Evolutionary conservation across 257 asterid genomes (phyloP).

Genomic region (Solanum ossicruentum): DNA sequence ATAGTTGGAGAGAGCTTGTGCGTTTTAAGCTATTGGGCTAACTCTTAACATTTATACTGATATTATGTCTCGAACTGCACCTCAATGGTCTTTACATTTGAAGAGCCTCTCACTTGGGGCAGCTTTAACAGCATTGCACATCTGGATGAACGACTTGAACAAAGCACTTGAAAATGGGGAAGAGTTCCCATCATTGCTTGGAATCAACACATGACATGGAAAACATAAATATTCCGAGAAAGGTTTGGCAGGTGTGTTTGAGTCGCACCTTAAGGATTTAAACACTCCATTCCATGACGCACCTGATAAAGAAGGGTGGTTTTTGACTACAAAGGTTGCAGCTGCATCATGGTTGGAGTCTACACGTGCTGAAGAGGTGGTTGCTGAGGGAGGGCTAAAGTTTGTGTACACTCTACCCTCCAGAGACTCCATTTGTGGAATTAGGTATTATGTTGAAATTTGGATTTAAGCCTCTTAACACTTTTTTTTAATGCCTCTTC

Average conservation of each 20-base stretch:
- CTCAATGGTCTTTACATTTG: constrained; percentile 78
- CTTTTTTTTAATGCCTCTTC: no score
- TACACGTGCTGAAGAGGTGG: constrained; percentile 27
- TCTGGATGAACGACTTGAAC: constrained; percentile 73
- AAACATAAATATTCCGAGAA: constrained; percentile 77
- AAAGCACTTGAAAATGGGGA: constrained; percentile 58
- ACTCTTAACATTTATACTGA: constrained; percentile 23
- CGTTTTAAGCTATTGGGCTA: not conserved
- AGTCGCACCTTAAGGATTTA: constrained; percentile 62
- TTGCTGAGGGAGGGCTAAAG: not conserved
- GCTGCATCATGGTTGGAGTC: constrained; percentile 75
- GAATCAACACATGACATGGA: constrained; percentile 91
- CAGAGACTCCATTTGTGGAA: no score
- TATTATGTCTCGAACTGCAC: constrained; percentile 31
- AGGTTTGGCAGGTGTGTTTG: constrained; percentile 57
- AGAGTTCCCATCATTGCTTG: constrained; percentile 75
- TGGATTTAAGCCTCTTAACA: no score
- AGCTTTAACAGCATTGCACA: constrained; percentile 70
- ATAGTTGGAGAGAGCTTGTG: no score
- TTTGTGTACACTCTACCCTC: no score
- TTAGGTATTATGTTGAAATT: no score
- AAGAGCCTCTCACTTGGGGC: constrained; percentile 90
- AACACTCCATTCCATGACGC: constrained; percentile 84
- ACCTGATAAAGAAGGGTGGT: constrained; percentile 72
- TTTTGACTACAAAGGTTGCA: constrained; percentile 77